phyloP scores from a whole-genome alignment of 345 rosid species.

The Eucalyptus urophylla region DNA sequence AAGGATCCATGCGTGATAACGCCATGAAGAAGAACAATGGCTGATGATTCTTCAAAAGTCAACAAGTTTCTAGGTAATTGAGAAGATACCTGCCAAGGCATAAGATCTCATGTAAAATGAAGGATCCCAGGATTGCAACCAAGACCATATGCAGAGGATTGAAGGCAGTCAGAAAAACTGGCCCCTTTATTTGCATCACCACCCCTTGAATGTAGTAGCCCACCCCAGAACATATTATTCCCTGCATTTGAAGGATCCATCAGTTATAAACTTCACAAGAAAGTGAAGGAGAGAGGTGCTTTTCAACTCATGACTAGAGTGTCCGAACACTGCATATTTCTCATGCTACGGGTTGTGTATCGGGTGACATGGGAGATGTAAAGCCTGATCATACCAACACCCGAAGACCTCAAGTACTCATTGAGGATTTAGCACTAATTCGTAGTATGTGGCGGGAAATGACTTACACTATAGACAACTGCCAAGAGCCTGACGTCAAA shows the following conservation, averaged over 20 bases:
- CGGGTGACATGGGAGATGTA: background rate
- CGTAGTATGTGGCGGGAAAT: background rate
- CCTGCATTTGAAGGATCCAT: slow-evolving; percentile 17
- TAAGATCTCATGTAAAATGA: slow-evolving; percentile 35
- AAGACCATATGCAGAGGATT: slow-evolving; percentile 55
- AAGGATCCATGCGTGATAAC: background rate
- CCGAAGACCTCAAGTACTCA: background rate
- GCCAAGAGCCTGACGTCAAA: slow-evolving; percentile 27
- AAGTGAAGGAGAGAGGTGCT: background rate
- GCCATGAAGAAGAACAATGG: background rate
- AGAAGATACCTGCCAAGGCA: slow-evolving; percentile 32
- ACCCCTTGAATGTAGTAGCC: slow-evolving; percentile 47
- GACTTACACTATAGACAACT: slow-evolving; percentile 28
- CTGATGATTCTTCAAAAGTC: background rate
- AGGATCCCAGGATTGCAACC: slow-evolving; percentile 43
- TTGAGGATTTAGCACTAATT: background rate
- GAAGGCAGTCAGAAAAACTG: slow-evolving; percentile 61
- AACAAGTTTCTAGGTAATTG: background rate
- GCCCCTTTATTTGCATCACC: slow-evolving; percentile 43
- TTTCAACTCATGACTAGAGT: background rate
- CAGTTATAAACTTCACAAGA: background rate
- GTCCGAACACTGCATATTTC: background rate
- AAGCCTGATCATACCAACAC: background rate
- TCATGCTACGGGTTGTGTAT: background rate
- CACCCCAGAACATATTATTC: slow-evolving; percentile 40